Percentiles rank a stretch among this genome's conserved stretches.
Evolutionary conservation across 2,329 filamentous ascomycete genomes (phyloP).

Genomic region (Lecanicillium sp.): DNA sequence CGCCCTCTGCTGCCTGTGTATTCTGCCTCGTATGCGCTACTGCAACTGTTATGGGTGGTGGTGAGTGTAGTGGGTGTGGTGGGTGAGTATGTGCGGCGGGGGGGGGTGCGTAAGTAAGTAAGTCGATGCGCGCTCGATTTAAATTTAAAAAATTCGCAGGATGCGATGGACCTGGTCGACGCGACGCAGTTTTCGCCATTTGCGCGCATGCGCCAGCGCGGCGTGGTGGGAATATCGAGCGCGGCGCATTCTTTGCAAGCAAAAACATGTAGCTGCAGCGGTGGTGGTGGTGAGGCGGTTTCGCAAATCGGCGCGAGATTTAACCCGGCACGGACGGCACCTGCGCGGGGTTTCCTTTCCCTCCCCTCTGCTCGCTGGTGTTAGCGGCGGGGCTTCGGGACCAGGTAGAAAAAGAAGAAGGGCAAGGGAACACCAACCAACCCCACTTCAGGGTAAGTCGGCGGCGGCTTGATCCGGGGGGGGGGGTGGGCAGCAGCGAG

Average conservation of each 20-base stretch:
- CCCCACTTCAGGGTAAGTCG: not conserved
- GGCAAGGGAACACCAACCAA: too few relatives aligned
- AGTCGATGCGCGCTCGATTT: conserved; percentile 1
- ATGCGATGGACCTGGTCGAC: not conserved
- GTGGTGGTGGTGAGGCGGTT: too few relatives aligned
- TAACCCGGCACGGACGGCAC: not conserved
- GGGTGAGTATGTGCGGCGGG: too few relatives aligned
- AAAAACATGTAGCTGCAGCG: not conserved
- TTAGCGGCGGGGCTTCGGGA: conserved; percentile 3
- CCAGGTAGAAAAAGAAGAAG: not conserved
- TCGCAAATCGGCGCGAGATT: conserved; percentile 7
- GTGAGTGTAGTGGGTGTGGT: too few relatives aligned
- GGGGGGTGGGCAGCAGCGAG: not conserved
- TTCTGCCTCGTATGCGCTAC: too few relatives aligned
- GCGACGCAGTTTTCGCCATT: not conserved
- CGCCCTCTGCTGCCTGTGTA: too few relatives aligned
- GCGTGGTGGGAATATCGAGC: not conserved
- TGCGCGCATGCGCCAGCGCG: conserved; percentile 3
- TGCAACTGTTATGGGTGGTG: too few relatives aligned
- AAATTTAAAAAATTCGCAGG: not conserved
- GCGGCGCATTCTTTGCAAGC: too few relatives aligned
- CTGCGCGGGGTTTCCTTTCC: not conserved
- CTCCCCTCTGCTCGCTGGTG: too few relatives aligned
- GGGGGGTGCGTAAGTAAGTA: too few relatives aligned
- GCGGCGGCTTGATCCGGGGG: conserved; percentile 11